Conservation (phyloP, 305 asterid species). For the Fraxinus velutina region DNA sequence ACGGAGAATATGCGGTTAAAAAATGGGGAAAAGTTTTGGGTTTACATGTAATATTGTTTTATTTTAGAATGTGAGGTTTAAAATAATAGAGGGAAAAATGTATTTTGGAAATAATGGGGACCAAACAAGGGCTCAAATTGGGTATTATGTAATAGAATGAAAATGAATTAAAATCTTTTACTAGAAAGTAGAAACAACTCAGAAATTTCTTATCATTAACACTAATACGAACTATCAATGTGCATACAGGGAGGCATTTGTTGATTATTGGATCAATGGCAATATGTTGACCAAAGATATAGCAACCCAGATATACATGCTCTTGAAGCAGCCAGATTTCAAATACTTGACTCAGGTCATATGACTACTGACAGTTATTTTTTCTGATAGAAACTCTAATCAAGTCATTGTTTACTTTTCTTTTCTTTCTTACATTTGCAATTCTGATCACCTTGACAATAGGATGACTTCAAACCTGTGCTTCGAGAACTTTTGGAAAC, state of each 20-base stretch:
- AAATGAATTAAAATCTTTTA: too few relatives aligned
- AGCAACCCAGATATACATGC: slow-evolving; percentile 64
- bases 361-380: neutral
- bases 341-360: slow-evolving; percentile 67
- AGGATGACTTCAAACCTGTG: slow-evolving; percentile 88
- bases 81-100: too few relatives aligned
- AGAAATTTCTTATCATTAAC: neutral
- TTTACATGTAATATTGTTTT: too few relatives aligned
- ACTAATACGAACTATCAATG: neutral
- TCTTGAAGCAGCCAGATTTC: slow-evolving; percentile 79
- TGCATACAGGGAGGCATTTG: slow-evolving; percentile 77
- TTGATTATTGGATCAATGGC: slow-evolving; percentile 75
- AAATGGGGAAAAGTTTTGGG: too few relatives aligned
- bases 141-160: neutral
- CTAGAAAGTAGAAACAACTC: neutral
- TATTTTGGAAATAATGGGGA: too few relatives aligned
- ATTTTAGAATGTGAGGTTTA: too few relatives aligned
- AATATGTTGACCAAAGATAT: slow-evolving; percentile 82
- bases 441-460: slow-evolving; percentile 24
- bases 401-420: neutral
- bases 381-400: neutral
- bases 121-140: neutral
- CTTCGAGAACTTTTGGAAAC: slow-evolving; percentile 89
- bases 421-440: slow-evolving; percentile 18
- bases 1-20: too few relatives aligned